These are phyloP conservation scores for Candida manassasensis DNA, from an alignment of 805 yeast genomes.

Conservation along the genomic window DNA sequence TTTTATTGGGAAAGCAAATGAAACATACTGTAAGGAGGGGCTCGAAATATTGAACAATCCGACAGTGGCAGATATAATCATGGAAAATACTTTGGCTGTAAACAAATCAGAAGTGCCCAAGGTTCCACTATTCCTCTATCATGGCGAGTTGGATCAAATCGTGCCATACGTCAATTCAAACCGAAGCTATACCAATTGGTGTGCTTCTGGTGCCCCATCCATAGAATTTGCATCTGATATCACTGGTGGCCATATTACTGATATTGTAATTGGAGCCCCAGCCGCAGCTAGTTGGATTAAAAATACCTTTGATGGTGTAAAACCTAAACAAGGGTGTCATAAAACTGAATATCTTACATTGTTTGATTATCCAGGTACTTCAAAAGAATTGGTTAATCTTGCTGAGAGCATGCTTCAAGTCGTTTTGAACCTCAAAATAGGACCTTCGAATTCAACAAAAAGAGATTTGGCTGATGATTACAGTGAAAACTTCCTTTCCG, in stretches of 20 bases:
- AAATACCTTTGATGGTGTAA: slow-evolving; percentile 25
- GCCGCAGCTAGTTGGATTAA: slow-evolving; percentile 19
- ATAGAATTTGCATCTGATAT: slow-evolving; percentile 24
- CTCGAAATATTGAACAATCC: slow-evolving; percentile 13
- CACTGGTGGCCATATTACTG: slow-evolving; percentile 24
- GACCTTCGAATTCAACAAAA: too few relatives aligned
- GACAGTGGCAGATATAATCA: slow-evolving; percentile 11
- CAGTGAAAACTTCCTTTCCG: too few relatives aligned
- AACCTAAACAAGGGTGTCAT: slow-evolving; percentile 45
- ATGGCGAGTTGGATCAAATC: slow-evolving; percentile 16
- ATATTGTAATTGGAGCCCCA: slow-evolving; percentile 14
- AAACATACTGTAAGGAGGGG: slow-evolving; percentile 12
- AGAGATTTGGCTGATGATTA: too few relatives aligned
- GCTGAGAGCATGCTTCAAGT: background rate
- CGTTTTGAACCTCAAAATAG: slow-evolving; percentile 1
- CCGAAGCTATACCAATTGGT: slow-evolving; percentile 23
- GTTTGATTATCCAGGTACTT: slow-evolving; percentile 39
- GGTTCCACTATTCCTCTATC: slow-evolving; percentile 19
- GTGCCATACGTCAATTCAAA: slow-evolving; percentile 19
- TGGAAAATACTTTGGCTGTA: slow-evolving; percentile 19
- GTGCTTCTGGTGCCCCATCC: slow-evolving; percentile 22
- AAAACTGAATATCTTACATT: slow-evolving; percentile 45
- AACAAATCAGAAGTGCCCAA: slow-evolving; percentile 14
- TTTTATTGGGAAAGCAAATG: slow-evolving; percentile 14
- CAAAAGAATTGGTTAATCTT: background rate